Base-by-base conservation (phyloP, 2,329 filamentous ascomycete genomes). In the Neofusicoccum umdonicola region DNA sequence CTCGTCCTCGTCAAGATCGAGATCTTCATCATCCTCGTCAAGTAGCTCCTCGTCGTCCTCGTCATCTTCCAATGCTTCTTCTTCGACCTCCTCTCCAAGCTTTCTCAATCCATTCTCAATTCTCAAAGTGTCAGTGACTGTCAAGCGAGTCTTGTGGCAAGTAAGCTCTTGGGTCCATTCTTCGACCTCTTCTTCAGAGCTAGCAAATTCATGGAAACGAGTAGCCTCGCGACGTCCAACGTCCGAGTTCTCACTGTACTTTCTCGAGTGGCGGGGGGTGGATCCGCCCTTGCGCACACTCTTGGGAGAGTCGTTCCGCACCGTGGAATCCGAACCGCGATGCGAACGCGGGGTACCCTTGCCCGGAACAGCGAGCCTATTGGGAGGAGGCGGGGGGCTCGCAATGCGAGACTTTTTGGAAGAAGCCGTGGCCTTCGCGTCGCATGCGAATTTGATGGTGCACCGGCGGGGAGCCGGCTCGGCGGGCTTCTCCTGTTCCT, bases 61-160 rank as follows among this genome's bases (percentile, higher is more conserved):
- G 9, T 89, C 87, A n/a, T 90, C 87, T 63, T 90, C 83, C 9
- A 89, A 81, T 3, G 88, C 93, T 77, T 98, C 95, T 71, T 96
- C 92, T 73, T 98, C 95, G 1, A 89, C 95, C 77, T 99, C 94
- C 73, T 92, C 89, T 54, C 88, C 94, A 31, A 98, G 80, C 67
- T 90, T 88, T 56, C 94, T 89, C 67, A 99, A 95, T 35, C 87
- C 88, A 67, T 92, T 93, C 78, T 99, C 95, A 78, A 96, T 96
- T 75, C 87, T 85, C 69, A 99, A 83, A 4, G 93, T 96, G 74
- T 98, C 95, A 69, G 90, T 88, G 68, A 99, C 89, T 3, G 93
- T 98, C 44, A 99, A 83, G 72, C 91, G 92, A 57, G 84, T 84
- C 64, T 84, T 84, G 68, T 87, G 82, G 37, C 86, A 85, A 7